Percentiles rank a stretch among this genome's conserved stretches.
These are phyloP conservation scores for Nemania serpens DNA, from an alignment of 2,329 filamentous ascomycete genomes.

Conservation along the genomic window DNA sequence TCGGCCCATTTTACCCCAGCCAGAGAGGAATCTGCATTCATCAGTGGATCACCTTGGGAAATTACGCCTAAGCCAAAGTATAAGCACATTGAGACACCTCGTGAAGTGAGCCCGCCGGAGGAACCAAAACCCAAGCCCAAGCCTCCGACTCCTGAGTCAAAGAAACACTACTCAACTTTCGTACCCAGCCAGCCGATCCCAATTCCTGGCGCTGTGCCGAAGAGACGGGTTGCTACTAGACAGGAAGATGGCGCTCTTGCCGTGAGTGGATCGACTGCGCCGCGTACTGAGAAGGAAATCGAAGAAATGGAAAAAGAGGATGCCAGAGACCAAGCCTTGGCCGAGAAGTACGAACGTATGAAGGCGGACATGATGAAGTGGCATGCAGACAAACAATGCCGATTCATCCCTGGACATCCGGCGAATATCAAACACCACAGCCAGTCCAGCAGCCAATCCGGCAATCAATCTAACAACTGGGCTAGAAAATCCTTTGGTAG, in stretches of 20 bases:
- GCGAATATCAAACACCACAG: neutral
- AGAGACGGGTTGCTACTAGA: neutral
- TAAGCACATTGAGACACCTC: too few relatives aligned
- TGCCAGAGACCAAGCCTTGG: neutral
- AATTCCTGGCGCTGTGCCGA: constrained; percentile 11
- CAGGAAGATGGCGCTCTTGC: neutral
- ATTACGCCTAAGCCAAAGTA: too few relatives aligned
- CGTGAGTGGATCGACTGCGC: constrained; percentile 1
- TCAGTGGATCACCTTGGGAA: too few relatives aligned
- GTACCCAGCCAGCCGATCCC: constrained; percentile 2
- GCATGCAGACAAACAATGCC: too few relatives aligned
- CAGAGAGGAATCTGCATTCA: too few relatives aligned
- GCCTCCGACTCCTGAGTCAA: neutral
- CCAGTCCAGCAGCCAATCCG: too few relatives aligned
- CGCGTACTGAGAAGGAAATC: neutral
- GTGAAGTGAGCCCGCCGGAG: too few relatives aligned
- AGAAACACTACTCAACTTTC: neutral
- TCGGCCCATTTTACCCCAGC: too few relatives aligned
- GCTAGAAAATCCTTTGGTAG: too few relatives aligned
- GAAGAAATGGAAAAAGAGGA: neutral
- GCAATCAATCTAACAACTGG: too few relatives aligned
- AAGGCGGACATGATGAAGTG: neutral
- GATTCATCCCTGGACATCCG: too few relatives aligned
- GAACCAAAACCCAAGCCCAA: neutral
- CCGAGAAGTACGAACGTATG: neutral